Evolutionary conservation across 2,329 filamentous ascomycete genomes (phyloP).

Genomic region (Dactylellina drechsleri): DNA sequence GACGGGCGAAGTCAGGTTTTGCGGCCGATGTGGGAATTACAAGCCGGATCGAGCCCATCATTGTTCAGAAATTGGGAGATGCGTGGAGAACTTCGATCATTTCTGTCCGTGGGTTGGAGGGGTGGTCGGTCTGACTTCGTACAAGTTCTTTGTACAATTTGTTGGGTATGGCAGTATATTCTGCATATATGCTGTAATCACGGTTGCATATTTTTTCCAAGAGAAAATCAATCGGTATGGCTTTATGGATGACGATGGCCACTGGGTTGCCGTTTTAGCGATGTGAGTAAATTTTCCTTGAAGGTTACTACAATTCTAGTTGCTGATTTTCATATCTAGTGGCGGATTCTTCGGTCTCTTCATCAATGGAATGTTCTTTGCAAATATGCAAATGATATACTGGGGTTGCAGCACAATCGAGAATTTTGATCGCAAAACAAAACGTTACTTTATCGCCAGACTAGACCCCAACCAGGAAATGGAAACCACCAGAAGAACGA

Average conservation of each 20-base stretch:
- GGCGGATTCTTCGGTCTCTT: constrained; percentile 53
- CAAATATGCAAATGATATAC: constrained; percentile 49
- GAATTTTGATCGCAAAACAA: constrained; percentile 53
- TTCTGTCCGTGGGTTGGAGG: constrained; percentile 95
- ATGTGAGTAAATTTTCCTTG: constrained; percentile 24
- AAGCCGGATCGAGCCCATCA: constrained; percentile 90
- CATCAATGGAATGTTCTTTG: constrained; percentile 47
- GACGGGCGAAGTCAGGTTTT: constrained; percentile 85
- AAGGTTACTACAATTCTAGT: neutral
- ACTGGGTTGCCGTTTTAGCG: constrained; percentile 49
- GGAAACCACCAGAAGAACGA: constrained; percentile 23
- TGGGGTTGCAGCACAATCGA: constrained; percentile 50
- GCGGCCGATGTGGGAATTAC: constrained; percentile 82
- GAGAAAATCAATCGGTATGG: constrained; percentile 30
- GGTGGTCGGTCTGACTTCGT: constrained; percentile 79
- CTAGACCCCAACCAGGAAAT: constrained; percentile 46
- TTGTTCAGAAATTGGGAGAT: constrained; percentile 81
- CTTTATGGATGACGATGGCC: constrained; percentile 37
- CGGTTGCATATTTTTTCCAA: constrained; percentile 43
- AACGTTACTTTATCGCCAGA: constrained; percentile 49
- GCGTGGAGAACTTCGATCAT: constrained; percentile 91
- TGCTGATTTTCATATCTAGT: constrained; percentile 20
- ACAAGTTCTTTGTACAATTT: constrained; percentile 54
- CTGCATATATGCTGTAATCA: constrained; percentile 42
- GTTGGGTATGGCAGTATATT: constrained; percentile 37